These are phyloP conservation scores for Boletus sensibilis DNA, from an alignment of 768 basidiomycete species.

Conservation along the genomic window DNA sequence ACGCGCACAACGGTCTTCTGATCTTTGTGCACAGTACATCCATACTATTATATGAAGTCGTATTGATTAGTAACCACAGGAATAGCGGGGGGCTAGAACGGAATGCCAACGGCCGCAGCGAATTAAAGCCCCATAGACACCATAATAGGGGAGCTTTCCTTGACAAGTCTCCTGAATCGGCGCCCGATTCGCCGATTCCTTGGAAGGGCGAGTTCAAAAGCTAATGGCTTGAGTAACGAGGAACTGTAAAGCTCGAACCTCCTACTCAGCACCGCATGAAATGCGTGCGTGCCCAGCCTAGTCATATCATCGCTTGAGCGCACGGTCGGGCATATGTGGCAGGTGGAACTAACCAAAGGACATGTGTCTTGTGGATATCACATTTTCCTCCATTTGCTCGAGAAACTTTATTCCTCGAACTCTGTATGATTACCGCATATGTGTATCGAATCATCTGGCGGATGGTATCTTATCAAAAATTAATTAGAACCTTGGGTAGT, in stretches of 20 bases:
- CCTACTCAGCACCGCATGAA: conserved; percentile 58
- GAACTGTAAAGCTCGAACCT: conserved; percentile 50
- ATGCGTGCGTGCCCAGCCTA: conserved; percentile 84
- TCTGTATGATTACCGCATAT: conserved; percentile 50
- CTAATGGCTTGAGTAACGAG: conserved; percentile 47
- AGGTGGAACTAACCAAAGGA: conserved; percentile 57
- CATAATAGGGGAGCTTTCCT: conserved; percentile 25
- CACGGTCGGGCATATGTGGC: not conserved
- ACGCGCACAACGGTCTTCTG: not conserved
- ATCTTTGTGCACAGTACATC: not conserved
- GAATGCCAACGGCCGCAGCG: not conserved
- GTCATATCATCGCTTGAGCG: conserved; percentile 1
- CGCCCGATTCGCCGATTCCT: conserved; percentile 43
- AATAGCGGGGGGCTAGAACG: not conserved
- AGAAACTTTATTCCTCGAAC: conserved; percentile 42
- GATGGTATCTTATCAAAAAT: conserved; percentile 51
- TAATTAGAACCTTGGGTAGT: not conserved
- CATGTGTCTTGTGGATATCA: conserved; percentile 47
- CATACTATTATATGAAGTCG: not conserved
- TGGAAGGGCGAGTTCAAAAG: conserved; percentile 48
- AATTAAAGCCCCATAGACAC: conserved; percentile 23
- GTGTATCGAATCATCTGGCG: conserved; percentile 58
- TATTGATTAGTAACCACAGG: not conserved
- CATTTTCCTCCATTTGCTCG: conserved; percentile 38
- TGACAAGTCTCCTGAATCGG: conserved; percentile 48